phyloP scores from a whole-genome alignment of 2,329 filamentous ascomycete genomes.

The Colletotrichum euphorbiae region DNA sequence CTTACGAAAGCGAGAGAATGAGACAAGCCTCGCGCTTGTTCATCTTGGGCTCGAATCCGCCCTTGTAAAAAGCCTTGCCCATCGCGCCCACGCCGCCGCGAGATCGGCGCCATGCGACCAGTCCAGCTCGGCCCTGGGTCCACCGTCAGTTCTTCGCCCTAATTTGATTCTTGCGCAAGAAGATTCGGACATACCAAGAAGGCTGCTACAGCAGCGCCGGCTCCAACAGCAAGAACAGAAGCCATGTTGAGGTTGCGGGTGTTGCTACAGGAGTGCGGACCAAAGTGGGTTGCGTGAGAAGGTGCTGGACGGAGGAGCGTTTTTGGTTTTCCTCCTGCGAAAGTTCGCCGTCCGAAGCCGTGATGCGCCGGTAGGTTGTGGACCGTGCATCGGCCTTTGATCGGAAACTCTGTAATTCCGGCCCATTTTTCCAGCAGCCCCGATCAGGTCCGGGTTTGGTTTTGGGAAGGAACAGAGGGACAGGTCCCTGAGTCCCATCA shows the following conservation, averaged over 20 bases:
- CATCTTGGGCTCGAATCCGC: constrained; percentile 97
- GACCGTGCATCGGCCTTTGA: constrained; percentile 11
- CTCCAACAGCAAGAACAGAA: constrained; percentile 59
- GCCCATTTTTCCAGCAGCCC: too few species aligned
- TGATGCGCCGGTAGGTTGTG: constrained; percentile 4
- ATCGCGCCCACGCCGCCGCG: constrained; percentile 81
- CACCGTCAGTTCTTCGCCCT: constrained; percentile 17
- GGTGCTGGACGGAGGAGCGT: constrained; percentile 8
- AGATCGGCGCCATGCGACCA: constrained; percentile 88
- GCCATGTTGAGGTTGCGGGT: constrained; percentile 48
- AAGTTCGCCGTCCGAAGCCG: constrained; percentile 21
- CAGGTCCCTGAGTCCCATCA: too few species aligned
- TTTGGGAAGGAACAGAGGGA: too few species aligned
- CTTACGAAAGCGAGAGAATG: constrained; percentile 89
- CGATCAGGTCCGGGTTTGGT: too few species aligned
- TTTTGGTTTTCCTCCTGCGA: not conserved
- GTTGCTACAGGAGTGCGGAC: constrained; percentile 7
- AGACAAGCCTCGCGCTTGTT: constrained; percentile 89
- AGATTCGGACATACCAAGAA: constrained; percentile 57
- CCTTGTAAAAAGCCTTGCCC: constrained; percentile 96
- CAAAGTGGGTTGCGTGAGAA: constrained; percentile 15
- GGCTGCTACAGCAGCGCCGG: constrained; percentile 62
- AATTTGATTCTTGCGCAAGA: not conserved
- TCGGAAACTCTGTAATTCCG: constrained; percentile 25
- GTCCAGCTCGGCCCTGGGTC: constrained; percentile 85